A percentile compares a stretch with the other conserved stretches of the same genome.
phyloP scores from a whole-genome alignment of 768 basidiomycete genomes.

The Tulasnella sp. region DNA sequence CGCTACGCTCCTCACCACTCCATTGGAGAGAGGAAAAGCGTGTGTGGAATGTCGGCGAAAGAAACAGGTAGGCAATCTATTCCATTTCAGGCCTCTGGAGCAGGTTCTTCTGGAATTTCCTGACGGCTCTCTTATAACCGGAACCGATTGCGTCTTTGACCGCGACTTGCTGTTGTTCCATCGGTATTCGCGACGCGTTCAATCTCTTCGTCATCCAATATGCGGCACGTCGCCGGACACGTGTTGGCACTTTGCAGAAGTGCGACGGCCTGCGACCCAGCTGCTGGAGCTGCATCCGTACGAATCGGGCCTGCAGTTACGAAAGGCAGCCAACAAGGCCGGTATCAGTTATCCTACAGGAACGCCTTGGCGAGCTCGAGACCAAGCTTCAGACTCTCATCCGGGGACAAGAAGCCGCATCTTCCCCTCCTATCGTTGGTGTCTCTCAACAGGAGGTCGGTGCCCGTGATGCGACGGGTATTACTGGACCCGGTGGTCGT shows the following conservation, averaged over 20 bases:
- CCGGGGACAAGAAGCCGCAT: neutral
- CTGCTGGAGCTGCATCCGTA: neutral
- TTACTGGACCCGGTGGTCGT: neutral
- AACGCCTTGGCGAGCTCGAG: constrained; percentile 6
- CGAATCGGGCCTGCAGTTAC: neutral
- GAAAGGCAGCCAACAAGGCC: neutral
- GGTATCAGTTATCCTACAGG: neutral
- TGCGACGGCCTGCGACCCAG: constrained; percentile 9
- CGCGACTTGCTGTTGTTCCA: neutral
- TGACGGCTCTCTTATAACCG: neutral
- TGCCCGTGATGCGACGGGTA: neutral
- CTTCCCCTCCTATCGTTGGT: neutral
- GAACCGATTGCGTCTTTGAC: neutral
- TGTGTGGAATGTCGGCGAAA: constrained; percentile 9
- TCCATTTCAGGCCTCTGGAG: neutral
- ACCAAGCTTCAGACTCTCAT: neutral
- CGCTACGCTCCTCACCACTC: neutral
- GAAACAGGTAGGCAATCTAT: neutral
- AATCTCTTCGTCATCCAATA: neutral
- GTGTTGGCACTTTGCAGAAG: neutral
- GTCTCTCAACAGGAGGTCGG: neutral
- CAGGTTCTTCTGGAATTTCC: neutral
- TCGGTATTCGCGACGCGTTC: neutral
- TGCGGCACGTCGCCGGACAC: neutral
- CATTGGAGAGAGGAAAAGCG: constrained; percentile 9